Evolutionary conservation across 164 flowering plant genomes (phyloP).

Genomic region (Platanus orientalis): DNA sequence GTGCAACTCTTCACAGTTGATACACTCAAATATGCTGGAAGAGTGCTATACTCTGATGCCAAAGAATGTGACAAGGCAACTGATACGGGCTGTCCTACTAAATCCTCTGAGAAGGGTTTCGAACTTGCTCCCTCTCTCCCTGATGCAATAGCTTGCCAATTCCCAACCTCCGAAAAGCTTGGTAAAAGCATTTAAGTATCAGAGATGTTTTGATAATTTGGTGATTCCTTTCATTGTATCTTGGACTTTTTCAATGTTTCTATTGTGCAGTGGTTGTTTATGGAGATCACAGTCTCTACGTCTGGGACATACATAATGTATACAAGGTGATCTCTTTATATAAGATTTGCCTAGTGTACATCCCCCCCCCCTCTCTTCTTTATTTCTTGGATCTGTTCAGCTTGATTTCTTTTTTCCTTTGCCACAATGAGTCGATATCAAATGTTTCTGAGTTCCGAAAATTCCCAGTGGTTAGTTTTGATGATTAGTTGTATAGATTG

Average conservation of each 20-base stretch:
- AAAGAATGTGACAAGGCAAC: slow-evolving; percentile 18
- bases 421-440: background rate
- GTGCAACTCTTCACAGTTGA: slow-evolving; percentile 43
- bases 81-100: slow-evolving; percentile 11
- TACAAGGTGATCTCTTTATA: slow-evolving; percentile 36
- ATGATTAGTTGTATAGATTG: background rate
- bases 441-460: background rate
- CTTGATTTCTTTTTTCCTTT: background rate
- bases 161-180: slow-evolving; percentile 55
- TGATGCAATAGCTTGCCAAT: slow-evolving; percentile 80
- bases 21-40: slow-evolving; percentile 42
- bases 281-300: slow-evolving; percentile 60
- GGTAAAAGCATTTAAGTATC: slow-evolving; percentile 32
- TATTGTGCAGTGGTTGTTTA: slow-evolving; percentile 63
- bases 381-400: slow-evolving; percentile 2
- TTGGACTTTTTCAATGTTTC: slow-evolving; percentile 7
- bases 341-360: background rate
- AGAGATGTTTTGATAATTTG: background rate
- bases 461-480: background rate
- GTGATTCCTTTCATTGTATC: background rate
- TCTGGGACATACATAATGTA: slow-evolving; percentile 58
- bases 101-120: slow-evolving; percentile 10
- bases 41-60: slow-evolving; percentile 35
- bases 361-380: background rate
- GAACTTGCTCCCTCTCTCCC: slow-evolving; percentile 30